These are phyloP conservation scores for Cystoisospora suis DNA, from an alignment of 169 alveolate species.

Conservation along the genomic window DNA sequence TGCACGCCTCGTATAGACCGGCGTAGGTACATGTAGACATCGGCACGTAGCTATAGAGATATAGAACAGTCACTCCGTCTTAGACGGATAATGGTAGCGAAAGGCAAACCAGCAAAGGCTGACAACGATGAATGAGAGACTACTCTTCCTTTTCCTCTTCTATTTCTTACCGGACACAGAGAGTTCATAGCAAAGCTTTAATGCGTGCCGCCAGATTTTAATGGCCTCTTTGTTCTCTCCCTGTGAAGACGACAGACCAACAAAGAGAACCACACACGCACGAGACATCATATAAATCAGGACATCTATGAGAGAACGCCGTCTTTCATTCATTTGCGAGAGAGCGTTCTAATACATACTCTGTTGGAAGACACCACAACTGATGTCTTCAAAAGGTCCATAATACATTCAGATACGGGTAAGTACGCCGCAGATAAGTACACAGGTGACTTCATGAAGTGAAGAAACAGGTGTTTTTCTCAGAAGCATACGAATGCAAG, in stretches of 20 bases:
- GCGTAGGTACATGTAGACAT: too few species aligned
- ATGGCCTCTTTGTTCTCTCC: background rate
- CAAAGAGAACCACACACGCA: background rate
- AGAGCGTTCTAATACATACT: background rate
- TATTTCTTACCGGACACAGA: constrained; percentile 18
- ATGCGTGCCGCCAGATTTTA: constrained; percentile 15
- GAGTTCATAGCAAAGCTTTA: constrained; percentile 20
- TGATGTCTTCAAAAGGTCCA: background rate
- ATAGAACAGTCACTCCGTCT: too few species aligned
- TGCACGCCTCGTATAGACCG: too few species aligned
- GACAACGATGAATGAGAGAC: too few species aligned
- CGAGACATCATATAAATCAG: background rate
- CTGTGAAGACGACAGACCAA: background rate
- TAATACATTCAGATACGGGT: background rate
- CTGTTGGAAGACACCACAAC: background rate
- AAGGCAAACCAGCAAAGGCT: too few species aligned
- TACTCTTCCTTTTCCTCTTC: too few species aligned
- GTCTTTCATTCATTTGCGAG: background rate
- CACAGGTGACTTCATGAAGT: too few species aligned
- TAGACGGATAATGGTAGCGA: too few species aligned
- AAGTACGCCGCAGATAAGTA: background rate
- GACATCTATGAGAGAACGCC: background rate
- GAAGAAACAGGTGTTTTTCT: too few species aligned
- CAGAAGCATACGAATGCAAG: too few species aligned
- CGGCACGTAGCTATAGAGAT: too few species aligned